Conservation (phyloP, 352 stramenopile species). For the Phytophthora podocarpi region DNA sequence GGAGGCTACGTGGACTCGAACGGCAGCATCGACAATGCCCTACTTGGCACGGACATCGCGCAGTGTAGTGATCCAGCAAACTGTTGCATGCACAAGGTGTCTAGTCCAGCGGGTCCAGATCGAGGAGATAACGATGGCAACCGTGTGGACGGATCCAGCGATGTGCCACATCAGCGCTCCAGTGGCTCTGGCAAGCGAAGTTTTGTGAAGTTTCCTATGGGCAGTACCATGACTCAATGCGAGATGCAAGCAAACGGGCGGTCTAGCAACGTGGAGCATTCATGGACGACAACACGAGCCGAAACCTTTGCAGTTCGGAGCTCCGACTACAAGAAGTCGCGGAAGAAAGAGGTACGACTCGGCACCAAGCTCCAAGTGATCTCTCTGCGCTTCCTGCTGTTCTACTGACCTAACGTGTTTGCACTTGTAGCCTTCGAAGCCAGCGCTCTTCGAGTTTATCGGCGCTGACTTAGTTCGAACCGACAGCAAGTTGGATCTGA, state of each 20-base stretch:
- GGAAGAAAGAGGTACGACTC: slow-evolving; percentile 69
- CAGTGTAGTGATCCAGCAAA: slow-evolving; percentile 46
- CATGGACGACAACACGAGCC: slow-evolving; percentile 50
- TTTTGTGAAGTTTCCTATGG: slow-evolving; percentile 57
- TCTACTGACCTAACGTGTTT: not conserved
- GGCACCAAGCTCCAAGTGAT: too few relatives aligned
- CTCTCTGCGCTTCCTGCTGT: too few relatives aligned
- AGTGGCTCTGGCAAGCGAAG: slow-evolving; percentile 19
- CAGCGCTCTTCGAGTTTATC: slow-evolving; percentile 81
- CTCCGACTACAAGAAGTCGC: slow-evolving; percentile 81
- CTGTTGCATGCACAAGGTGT: slow-evolving; percentile 66
- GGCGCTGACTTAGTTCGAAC: slow-evolving; percentile 76
- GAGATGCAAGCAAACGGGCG: slow-evolving; percentile 52
- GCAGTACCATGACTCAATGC: slow-evolving; percentile 57
- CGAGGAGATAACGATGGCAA: slow-evolving; percentile 2
- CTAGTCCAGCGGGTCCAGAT: not conserved
- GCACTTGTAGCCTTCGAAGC: slow-evolving; percentile 42
- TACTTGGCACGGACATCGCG: slow-evolving; percentile 34
- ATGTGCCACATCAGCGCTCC: slow-evolving; percentile 2
- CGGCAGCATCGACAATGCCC: slow-evolving; percentile 13
- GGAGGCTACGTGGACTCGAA: slow-evolving; percentile 9
- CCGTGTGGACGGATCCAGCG: not conserved
- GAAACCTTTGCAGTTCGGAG: slow-evolving; percentile 77
- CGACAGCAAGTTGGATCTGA: slow-evolving; percentile 72
- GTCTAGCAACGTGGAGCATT: slow-evolving; percentile 60